A percentile compares a stretch with the other conserved stretches of the same genome.
These are phyloP conservation scores for Lactarius hengduanensis DNA, from an alignment of 768 basidiomycete genomes.

Conservation along the genomic window DNA sequence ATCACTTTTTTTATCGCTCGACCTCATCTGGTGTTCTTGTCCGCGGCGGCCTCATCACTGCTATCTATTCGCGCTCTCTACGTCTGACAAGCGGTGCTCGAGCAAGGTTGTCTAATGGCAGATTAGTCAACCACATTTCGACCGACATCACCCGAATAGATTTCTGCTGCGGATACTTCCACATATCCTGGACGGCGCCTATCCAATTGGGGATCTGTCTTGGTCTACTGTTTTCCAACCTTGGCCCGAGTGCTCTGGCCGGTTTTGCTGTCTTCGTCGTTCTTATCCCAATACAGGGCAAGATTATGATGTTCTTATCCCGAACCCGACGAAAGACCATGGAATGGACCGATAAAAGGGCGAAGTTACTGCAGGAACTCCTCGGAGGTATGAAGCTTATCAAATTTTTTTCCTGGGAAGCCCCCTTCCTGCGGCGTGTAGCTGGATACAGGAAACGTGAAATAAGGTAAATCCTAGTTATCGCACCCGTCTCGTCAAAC, in stretches of 20 bases:
- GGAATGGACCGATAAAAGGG: slow-evolving; percentile 88
- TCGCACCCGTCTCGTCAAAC: background rate
- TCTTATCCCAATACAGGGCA: slow-evolving; percentile 68
- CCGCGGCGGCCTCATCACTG: slow-evolving; percentile 56
- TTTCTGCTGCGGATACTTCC: slow-evolving; percentile 78
- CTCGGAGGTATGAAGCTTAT: slow-evolving; percentile 88
- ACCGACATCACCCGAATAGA: slow-evolving; percentile 91
- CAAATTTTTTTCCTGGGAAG: slow-evolving; percentile 86
- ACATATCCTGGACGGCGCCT: slow-evolving; percentile 75
- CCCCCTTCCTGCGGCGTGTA: slow-evolving; percentile 73
- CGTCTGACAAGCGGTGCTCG: slow-evolving; percentile 79
- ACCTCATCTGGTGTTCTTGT: slow-evolving; percentile 63
- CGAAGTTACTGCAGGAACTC: slow-evolving; percentile 86
- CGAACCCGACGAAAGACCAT: slow-evolving; percentile 68
- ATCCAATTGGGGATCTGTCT: slow-evolving; percentile 80
- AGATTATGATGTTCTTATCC: slow-evolving; percentile 73
- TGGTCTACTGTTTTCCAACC: slow-evolving; percentile 64
- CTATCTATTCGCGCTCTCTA: slow-evolving; percentile 78
- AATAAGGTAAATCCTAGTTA: slow-evolving; percentile 43
- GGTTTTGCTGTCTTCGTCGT: slow-evolving; percentile 65
- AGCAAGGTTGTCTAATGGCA: slow-evolving; percentile 79
- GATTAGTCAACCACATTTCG: slow-evolving; percentile 91
- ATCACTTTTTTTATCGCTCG: slow-evolving; percentile 83
- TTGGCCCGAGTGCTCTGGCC: slow-evolving; percentile 60
- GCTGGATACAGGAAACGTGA: slow-evolving; percentile 68